phyloP scores from a whole-genome alignment of 371 early-diverging fungal genomes.

The Rhizomucor miehei region DNA sequence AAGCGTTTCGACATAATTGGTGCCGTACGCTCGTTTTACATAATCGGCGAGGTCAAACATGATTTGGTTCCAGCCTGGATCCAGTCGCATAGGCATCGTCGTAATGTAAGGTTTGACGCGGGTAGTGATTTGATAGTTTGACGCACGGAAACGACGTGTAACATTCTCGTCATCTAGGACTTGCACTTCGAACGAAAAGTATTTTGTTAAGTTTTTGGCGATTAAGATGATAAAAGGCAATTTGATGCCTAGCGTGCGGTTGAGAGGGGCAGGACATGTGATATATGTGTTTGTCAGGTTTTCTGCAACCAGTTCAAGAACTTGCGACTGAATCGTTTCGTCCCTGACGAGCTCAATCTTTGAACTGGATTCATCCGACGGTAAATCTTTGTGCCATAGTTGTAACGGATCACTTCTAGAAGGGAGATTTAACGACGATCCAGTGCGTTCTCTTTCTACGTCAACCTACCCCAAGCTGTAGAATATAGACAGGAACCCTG shows the following conservation, averaged over 20 bases:
- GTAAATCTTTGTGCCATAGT: slow-evolving; percentile 74
- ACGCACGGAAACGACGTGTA: slow-evolving; percentile 79
- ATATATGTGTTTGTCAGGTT: slow-evolving; percentile 85
- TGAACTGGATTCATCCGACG: slow-evolving; percentile 25
- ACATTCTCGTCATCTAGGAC: slow-evolving; percentile 80
- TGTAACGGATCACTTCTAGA: slow-evolving; percentile 81
- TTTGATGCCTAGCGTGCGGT: slow-evolving; percentile 88
- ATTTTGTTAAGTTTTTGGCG: slow-evolving; percentile 84
- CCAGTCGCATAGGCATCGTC: slow-evolving; percentile 93
- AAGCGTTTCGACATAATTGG: slow-evolving; percentile 83
- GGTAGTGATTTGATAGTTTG: slow-evolving; percentile 87
- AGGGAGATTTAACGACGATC: not conserved
- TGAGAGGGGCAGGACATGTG: slow-evolving; percentile 74
- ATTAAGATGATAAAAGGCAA: slow-evolving; percentile 85
- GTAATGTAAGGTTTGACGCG: slow-evolving; percentile 86
- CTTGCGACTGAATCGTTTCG: slow-evolving; percentile 78
- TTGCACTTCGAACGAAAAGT: slow-evolving; percentile 91
- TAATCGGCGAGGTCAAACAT: slow-evolving; percentile 86
- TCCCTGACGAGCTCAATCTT: slow-evolving; percentile 79
- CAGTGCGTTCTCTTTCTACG: not conserved
- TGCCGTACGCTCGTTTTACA: slow-evolving; percentile 85
- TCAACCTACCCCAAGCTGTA: slow-evolving; percentile 77
- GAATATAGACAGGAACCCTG: slow-evolving; percentile 86
- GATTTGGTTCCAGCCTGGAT: slow-evolving; percentile 96
- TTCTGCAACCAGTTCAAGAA: slow-evolving; percentile 77